A percentile compares a stretch with the other conserved stretches of the same genome.
Evolutionary conservation across 129 eudicot species (phyloP).

Genomic region (Arctium minus): DNA sequence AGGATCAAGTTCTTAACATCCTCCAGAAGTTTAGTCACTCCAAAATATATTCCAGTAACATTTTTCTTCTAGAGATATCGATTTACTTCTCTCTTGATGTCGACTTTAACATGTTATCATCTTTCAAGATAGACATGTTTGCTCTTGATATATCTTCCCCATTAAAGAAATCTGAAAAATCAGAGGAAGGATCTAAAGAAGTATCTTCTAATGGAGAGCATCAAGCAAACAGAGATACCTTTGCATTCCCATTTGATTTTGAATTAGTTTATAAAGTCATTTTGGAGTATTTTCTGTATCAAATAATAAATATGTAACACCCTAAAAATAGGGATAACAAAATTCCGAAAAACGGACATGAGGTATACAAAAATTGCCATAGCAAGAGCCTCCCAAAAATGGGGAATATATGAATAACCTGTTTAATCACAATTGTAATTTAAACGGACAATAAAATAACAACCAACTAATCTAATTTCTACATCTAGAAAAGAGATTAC

Average conservation of each 20-base stretch:
- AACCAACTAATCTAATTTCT: too few relatives aligned
- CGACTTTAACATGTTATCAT: slow-evolving; percentile 64
- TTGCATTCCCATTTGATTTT: slow-evolving; percentile 71
- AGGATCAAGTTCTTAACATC: neutral
- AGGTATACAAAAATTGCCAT: too few relatives aligned
- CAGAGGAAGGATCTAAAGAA: slow-evolving; percentile 49
- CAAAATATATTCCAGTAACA: neutral
- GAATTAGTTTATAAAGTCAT: slow-evolving; percentile 25
- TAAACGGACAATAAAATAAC: too few relatives aligned
- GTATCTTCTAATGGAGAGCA: slow-evolving; percentile 39
- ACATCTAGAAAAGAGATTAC: too few relatives aligned
- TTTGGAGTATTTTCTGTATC: slow-evolving; percentile 1
- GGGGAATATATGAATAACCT: too few relatives aligned
- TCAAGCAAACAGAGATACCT: slow-evolving; percentile 44
- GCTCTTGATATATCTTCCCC: slow-evolving; percentile 74
- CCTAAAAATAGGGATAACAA: too few relatives aligned
- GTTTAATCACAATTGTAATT: too few relatives aligned
- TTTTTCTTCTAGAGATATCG: slow-evolving; percentile 63
- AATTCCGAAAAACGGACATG: too few relatives aligned
- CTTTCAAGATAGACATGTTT: slow-evolving; percentile 76
- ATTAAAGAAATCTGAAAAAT: slow-evolving; percentile 47
- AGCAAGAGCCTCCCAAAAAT: too few relatives aligned
- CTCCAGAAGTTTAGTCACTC: neutral
- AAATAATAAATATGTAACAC: neutral
- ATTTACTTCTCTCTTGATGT: slow-evolving; percentile 62